These are phyloP conservation scores for Paratinospora sagittata DNA, from an alignment of 164 flowering plant species.

Conservation along the genomic window DNA sequence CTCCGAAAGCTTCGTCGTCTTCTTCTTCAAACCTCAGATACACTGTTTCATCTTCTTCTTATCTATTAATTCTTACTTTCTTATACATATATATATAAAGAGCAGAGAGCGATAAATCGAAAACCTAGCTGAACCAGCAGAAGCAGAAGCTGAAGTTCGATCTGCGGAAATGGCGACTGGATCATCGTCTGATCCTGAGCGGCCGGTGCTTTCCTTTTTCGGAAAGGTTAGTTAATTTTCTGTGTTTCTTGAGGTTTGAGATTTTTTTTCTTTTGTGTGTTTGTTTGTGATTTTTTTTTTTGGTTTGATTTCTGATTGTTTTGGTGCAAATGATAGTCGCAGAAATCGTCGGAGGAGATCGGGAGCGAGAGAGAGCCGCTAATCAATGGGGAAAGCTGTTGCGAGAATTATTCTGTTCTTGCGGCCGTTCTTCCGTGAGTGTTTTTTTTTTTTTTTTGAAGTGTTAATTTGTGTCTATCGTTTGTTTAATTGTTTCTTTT, in stretches of 20 bases:
- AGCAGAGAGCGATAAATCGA: neutral
- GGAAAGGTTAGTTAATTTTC: constrained; percentile 16
- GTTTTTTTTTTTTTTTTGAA: neutral
- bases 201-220: constrained; percentile 23
- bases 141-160: too few relatives aligned
- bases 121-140: neutral
- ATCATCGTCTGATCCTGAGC: constrained; percentile 20
- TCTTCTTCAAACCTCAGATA: too few relatives aligned
- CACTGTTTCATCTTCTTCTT: too few relatives aligned
- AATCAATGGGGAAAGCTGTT: constrained; percentile 15
- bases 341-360: constrained; percentile 33
- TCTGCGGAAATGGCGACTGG: constrained; percentile 15
- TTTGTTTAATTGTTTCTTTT: neutral
- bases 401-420: constrained; percentile 39
- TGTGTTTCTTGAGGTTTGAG: neutral
- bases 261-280: neutral
- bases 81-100: too few relatives aligned
- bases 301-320: neutral
- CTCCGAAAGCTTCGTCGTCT: too few relatives aligned
- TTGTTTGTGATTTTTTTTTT: neutral
- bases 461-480: neutral
- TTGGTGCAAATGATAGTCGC: constrained; percentile 18
- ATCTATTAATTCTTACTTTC: too few relatives aligned
- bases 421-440: constrained; percentile 57
- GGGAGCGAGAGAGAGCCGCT: constrained; percentile 41